A percentile compares a stretch with the other conserved stretches of the same genome.
phyloP scores from a whole-genome alignment of 2,329 filamentous ascomycete genomes.

The Chaetomium sp. region DNA sequence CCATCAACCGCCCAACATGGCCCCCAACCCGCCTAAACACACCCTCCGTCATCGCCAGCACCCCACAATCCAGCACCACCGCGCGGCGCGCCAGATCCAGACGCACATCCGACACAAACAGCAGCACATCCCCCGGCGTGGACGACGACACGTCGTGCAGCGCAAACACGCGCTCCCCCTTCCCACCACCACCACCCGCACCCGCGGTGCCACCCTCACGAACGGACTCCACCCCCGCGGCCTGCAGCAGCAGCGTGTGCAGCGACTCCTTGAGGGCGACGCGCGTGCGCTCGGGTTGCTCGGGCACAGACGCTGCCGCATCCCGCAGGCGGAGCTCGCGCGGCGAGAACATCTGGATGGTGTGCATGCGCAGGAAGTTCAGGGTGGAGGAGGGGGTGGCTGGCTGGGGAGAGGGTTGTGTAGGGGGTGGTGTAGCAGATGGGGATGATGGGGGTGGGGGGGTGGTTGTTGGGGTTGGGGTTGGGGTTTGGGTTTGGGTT shows the following conservation, averaged over 20 bases:
- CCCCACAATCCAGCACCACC: constrained; percentile 16
- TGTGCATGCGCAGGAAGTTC: neutral
- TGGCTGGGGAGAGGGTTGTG: neutral
- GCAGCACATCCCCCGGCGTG: neutral
- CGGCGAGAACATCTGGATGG: neutral
- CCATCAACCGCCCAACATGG: neutral
- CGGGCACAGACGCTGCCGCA: too few species aligned
- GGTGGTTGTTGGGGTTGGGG: neutral
- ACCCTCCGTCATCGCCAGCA: neutral
- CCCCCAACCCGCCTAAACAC: neutral
- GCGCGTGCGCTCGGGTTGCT: neutral
- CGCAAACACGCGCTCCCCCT: neutral
- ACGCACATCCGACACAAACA: constrained; percentile 11
- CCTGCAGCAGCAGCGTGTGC: constrained; percentile 2
- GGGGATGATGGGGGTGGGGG: neutral
- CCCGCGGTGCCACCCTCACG: too few species aligned
- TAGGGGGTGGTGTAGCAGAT: constrained; percentile 1
- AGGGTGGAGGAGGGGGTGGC: neutral
- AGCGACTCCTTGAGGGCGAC: constrained; percentile 15
- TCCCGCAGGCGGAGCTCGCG: constrained; percentile 2
- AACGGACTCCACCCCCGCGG: neutral
- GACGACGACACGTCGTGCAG: neutral
- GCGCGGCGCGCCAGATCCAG: constrained; percentile 6
- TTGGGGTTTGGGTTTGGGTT: too few species aligned
- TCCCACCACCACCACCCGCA: too few species aligned